These are phyloP conservation scores for Fusarium pininemorale DNA, from an alignment of 2,329 filamentous ascomycete genomes.

Conservation along the genomic window DNA sequence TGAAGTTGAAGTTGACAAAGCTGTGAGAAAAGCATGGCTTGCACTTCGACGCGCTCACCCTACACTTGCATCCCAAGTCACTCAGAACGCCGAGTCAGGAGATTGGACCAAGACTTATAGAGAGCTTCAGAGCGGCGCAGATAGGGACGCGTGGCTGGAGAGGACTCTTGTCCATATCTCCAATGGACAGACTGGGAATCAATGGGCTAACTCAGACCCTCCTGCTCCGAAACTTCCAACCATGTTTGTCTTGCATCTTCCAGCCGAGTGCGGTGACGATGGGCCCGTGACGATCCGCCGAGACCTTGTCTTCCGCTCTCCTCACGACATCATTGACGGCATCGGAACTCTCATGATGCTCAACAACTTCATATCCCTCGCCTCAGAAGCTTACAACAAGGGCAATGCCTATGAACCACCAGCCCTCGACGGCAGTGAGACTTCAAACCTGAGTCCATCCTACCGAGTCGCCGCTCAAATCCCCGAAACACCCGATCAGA, in stretches of 20 bases:
- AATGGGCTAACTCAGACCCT: slow-evolving; percentile 50
- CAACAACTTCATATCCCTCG: slow-evolving; percentile 42
- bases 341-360: slow-evolving; percentile 50
- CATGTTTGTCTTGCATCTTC: slow-evolving; percentile 45
- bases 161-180: slow-evolving; percentile 44
- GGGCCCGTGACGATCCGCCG: background rate
- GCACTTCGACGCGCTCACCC: slow-evolving; percentile 47
- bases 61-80: slow-evolving; percentile 45
- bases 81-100: slow-evolving; percentile 17
- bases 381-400: slow-evolving; percentile 34
- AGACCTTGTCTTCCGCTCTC: slow-evolving; percentile 49
- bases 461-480: slow-evolving; percentile 13
- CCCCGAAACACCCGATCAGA: fast-evolving
- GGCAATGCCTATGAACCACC: slow-evolving; percentile 16
- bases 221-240: slow-evolving; percentile 46
- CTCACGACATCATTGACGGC: slow-evolving; percentile 53
- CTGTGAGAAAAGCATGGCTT: slow-evolving; percentile 48
- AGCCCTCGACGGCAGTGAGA: slow-evolving; percentile 33
- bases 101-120: slow-evolving; percentile 44
- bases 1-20: slow-evolving; percentile 38
- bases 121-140: background rate
- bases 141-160: slow-evolving; percentile 42
- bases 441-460: slow-evolving; percentile 8
- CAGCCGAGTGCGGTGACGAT: fast-evolving
- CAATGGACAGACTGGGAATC: slow-evolving; percentile 37